These are phyloP conservation scores for Closterium sp. DNA, from an alignment of 139 green algal genomes.

Conservation along the genomic window DNA sequence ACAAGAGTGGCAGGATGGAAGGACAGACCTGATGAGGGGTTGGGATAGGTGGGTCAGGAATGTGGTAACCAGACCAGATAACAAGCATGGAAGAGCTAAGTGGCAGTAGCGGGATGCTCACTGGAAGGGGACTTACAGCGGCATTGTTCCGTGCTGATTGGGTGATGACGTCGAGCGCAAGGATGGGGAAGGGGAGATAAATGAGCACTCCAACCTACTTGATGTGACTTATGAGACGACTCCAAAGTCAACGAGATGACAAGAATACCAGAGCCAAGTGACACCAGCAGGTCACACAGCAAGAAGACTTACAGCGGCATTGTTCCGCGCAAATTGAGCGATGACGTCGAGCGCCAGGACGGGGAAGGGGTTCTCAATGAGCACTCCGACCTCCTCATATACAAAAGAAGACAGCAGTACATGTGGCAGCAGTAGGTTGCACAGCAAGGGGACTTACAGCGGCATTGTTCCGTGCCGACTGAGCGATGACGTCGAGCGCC, in stretches of 20 bases:
- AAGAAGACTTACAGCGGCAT: slow-evolving; percentile 6
- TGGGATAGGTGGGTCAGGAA: too few species aligned
- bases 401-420: slow-evolving; percentile 28
- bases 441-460: background rate
- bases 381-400: slow-evolving; percentile 46
- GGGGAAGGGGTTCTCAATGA: slow-evolving; percentile 45
- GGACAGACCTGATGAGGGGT: too few species aligned
- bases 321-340: background rate
- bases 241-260: too few species aligned
- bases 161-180: too few species aligned
- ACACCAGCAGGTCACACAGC: background rate
- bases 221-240: too few species aligned
- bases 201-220: slow-evolving; percentile 34
- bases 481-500: slow-evolving; percentile 35
- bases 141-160: background rate
- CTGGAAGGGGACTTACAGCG: background rate
- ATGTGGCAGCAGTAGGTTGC: slow-evolving; percentile 1
- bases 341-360: slow-evolving; percentile 39
- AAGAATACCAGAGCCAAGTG: slow-evolving; percentile 28
- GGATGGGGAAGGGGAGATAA: slow-evolving; percentile 37
- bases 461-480: background rate
- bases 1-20: too few species aligned
- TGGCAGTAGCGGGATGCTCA: too few species aligned
- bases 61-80: too few species aligned
- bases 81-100: too few species aligned